Evolutionary conservation across 768 basidiomycete species (phyloP).

Genomic region (Podaxis sp.): DNA sequence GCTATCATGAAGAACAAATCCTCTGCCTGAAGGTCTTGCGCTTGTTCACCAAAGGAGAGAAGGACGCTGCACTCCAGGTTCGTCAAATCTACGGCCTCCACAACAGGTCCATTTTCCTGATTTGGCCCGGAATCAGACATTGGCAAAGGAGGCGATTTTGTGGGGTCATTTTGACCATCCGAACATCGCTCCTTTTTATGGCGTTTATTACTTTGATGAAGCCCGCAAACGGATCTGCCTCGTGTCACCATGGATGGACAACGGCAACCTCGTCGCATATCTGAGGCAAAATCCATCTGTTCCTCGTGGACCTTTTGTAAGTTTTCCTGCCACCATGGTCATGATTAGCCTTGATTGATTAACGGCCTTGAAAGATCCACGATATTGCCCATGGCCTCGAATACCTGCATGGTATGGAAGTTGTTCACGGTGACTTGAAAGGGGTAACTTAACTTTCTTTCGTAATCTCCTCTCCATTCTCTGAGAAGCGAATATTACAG

Average conservation of each 20-base stretch:
- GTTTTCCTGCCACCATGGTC: neutral
- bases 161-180: conserved; percentile 9
- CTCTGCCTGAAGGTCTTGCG: neutral
- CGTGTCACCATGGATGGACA: neutral
- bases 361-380: neutral
- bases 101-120: neutral
- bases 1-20: neutral
- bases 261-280: conserved; percentile 6
- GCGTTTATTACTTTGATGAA: conserved; percentile 5
- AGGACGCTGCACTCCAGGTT: neutral
- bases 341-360: neutral
- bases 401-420: conserved; percentile 18
- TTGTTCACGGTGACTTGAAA: conserved; percentile 23
- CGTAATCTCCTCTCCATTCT: neutral
- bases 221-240: conserved; percentile 4
- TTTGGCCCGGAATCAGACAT: neutral
- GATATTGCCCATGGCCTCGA: conserved; percentile 19
- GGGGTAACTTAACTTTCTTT: conserved; percentile 15
- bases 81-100: neutral
- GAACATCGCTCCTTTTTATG: conserved; percentile 7
- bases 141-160: conserved; percentile 19
- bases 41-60: neutral
- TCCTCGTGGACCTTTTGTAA: neutral
- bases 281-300: neutral
- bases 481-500: neutral